A percentile compares a stretch with the other conserved stretches of the same genome.
phyloP scores from a whole-genome alignment of 257 asterid species.

The Jacaranda mimosifolia region DNA sequence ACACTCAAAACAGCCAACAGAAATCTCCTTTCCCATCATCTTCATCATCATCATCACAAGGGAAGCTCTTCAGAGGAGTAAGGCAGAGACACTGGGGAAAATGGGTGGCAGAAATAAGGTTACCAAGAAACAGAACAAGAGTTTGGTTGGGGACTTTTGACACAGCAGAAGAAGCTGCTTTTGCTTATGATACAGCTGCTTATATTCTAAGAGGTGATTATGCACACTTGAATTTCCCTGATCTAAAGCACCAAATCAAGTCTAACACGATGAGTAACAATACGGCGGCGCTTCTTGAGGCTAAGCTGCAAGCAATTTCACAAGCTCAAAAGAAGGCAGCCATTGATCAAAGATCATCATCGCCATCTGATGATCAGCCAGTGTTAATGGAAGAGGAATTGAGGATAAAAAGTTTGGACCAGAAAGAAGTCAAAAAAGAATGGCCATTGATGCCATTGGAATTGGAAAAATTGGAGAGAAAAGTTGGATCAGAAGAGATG shows the following conservation, averaged over 20 bases:
- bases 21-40: conserved; percentile 21
- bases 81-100: conserved; percentile 70
- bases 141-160: conserved; percentile 66
- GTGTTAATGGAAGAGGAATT: not conserved
- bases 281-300: conserved; percentile 59
- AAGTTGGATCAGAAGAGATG: conserved; percentile 36
- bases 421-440: not conserved
- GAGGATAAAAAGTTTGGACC: not conserved
- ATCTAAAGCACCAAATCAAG: conserved; percentile 49
- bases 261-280: conserved; percentile 37
- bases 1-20: not conserved
- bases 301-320: conserved; percentile 53
- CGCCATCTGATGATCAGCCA: not conserved
- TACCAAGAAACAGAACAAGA: conserved; percentile 54
- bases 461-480: no score
- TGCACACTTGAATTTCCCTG: conserved; percentile 60
- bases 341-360: not conserved
- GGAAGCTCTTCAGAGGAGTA: conserved; percentile 71
- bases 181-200: conserved; percentile 61
- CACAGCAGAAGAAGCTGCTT: conserved; percentile 59
- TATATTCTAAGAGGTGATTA: conserved; percentile 55
- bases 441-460: no score
- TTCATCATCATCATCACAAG: conserved; percentile 33
- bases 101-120: conserved; percentile 65
- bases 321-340: conserved; percentile 32